These are phyloP conservation scores for Leccinellum luteum DNA, from an alignment of 768 basidiomycete species.

Conservation along the genomic window DNA sequence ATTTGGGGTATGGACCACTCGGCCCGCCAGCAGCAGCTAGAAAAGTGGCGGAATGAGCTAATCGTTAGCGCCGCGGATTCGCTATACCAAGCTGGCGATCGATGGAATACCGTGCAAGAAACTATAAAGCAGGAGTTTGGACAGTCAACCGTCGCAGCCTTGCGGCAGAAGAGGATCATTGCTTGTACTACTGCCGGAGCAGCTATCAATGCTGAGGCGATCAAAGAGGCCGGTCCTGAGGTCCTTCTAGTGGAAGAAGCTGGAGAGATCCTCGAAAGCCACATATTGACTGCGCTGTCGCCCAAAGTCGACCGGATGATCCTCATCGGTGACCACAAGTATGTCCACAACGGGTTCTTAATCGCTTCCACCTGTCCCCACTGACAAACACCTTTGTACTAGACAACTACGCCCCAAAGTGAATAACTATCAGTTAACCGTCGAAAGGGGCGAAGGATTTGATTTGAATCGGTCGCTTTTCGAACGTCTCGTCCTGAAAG, in stretches of 20 bases:
- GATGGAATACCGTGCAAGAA: constrained; percentile 38
- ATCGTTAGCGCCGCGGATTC: constrained; percentile 30
- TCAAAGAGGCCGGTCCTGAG: constrained; percentile 43
- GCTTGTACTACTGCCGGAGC: constrained; percentile 71
- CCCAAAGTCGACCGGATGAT: constrained; percentile 48
- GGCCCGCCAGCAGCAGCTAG: constrained; percentile 28
- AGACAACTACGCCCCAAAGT: constrained; percentile 75
- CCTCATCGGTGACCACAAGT: constrained; percentile 75
- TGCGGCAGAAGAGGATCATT: constrained; percentile 52
- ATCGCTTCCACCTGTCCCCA: neutral
- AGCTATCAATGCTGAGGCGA: constrained; percentile 50
- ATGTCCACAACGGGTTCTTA: constrained; percentile 1
- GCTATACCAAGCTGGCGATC: constrained; percentile 26
- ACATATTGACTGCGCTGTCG: constrained; percentile 58
- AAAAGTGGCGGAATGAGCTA: constrained; percentile 36
- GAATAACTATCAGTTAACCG: constrained; percentile 58
- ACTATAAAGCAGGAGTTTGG: constrained; percentile 34
- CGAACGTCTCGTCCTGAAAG: constrained; percentile 59
- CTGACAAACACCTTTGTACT: neutral
- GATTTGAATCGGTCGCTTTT: constrained; percentile 67
- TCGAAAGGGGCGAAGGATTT: constrained; percentile 68
- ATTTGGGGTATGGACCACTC: constrained; percentile 40
- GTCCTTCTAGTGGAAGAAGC: constrained; percentile 70
- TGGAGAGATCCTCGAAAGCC: constrained; percentile 68
- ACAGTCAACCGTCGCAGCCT: constrained; percentile 29